Evolutionary conservation across 345 rosid species (phyloP).

Genomic region (Cardiospermum halicacabum): DNA sequence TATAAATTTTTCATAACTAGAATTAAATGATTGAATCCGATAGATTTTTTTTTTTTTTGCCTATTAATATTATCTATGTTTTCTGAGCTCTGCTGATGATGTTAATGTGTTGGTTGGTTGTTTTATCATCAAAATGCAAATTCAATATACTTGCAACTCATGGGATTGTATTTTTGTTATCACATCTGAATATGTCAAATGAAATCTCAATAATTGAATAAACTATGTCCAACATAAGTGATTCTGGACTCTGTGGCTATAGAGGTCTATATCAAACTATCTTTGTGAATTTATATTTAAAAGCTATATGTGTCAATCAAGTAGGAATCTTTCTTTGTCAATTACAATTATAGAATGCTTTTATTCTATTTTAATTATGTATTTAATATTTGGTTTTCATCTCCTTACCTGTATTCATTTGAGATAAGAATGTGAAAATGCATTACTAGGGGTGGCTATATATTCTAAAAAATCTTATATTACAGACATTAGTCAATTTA

Average conservation of each 20-base stretch:
- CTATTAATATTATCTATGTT: background rate
- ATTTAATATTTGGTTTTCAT: background rate
- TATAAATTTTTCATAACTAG: background rate
- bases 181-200: background rate
- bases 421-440: background rate
- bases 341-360: background rate
- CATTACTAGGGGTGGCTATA: background rate
- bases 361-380: background rate
- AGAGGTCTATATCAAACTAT: background rate
- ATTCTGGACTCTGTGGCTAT: background rate
- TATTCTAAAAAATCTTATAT: background rate
- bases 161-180: background rate
- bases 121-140: constrained; percentile 1
- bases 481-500: background rate
- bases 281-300: background rate
- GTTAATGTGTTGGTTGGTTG: background rate
- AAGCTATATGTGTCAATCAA: constrained; percentile 2
- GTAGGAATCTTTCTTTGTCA: constrained; percentile 1
- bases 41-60: too few relatives aligned
- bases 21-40: background rate
- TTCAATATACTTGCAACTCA: background rate
- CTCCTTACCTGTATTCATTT: background rate
- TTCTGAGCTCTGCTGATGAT: background rate
- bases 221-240: background rate
- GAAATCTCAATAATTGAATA: constrained; percentile 1